These are phyloP conservation scores for Fistulifera pelliculosa DNA, from an alignment of 108 stramenopile species.

Conservation along the genomic window DNA sequence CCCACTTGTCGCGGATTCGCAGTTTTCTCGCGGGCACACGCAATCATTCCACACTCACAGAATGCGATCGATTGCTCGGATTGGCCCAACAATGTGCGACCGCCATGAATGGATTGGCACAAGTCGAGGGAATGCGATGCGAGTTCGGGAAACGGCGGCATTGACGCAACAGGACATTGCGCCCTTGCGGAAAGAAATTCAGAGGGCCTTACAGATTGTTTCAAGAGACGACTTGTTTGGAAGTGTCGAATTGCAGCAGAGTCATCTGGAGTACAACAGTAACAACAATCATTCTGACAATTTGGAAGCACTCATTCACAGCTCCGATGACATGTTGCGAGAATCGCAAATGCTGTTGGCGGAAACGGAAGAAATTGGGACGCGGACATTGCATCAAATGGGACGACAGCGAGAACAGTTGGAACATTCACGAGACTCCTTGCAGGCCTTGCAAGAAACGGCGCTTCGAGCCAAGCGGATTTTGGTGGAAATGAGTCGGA, in stretches of 20 bases:
- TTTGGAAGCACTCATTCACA: conserved; percentile 41
- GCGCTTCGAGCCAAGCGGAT: conserved; percentile 50
- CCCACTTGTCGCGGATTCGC: conserved; percentile 47
- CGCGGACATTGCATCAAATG: conserved; percentile 49
- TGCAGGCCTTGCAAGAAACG: conserved; percentile 33
- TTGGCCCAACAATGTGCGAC: conserved; percentile 54
- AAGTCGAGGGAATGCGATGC: conserved; percentile 64
- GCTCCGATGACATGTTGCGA: conserved; percentile 60
- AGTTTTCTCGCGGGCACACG: conserved; percentile 51
- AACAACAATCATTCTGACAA: conserved; percentile 12
- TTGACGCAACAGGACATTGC: conserved; percentile 53
- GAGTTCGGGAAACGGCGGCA: conserved; percentile 43
- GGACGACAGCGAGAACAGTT: conserved; percentile 72
- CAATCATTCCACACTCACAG: conserved; percentile 26
- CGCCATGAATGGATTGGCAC: conserved; percentile 71
- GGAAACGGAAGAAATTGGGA: conserved; percentile 70
- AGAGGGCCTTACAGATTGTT: conserved; percentile 12
- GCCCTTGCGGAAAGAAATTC: conserved; percentile 55
- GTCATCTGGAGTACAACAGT: conserved; percentile 6
- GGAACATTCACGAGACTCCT: conserved; percentile 30
- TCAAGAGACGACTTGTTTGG: conserved; percentile 3
- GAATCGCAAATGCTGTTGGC: conserved; percentile 48
- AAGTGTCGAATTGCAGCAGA: conserved; percentile 6
- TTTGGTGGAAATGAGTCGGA: conserved; percentile 39
- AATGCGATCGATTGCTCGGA: conserved; percentile 51